Evolutionary conservation across 306 rosid species (phyloP), one percentile per base, ranked within the genome.

Genomic region (Pyrus communis): DNA sequence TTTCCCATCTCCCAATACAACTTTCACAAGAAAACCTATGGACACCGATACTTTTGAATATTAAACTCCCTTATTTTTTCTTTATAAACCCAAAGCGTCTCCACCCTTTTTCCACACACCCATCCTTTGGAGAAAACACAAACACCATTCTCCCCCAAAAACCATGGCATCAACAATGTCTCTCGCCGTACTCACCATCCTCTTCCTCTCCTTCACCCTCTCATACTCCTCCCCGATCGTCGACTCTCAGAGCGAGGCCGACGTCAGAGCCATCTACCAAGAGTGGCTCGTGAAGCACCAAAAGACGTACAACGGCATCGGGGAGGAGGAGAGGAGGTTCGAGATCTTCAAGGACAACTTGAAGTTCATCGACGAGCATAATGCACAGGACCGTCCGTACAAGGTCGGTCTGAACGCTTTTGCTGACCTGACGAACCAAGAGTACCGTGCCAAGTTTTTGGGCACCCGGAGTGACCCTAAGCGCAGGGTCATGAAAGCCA

Each of bases 351-450:
- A 86, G 79, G 97, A 92, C 15, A 95, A 92, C 70, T 71, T 91
- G 78, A 74, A 63, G 27, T 95, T 89, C 84, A 78, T 95, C 1
- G 89, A 92, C 4, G 88, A 90, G 0, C 99, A 92, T 31, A 92
- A 92, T 70, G 55, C 91, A 12, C 81, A 81, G 25, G 87, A 86
- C 71, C 57, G 86, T 80, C 79, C 92, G 1, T 95, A 89, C 80
- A 86, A 80, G 70, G 80, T 91, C 67, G 99, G 97, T 45, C 74
- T 92, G 87, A 95, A 88, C 74, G 85, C 77, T 33, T 92, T 95
- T 57, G 97, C 97, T 0, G 99, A 92, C 80, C 75, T 95, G 35
- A 95, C 88, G 35, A 92, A 91, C 61, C 86, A 91, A 11, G 99
- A 95, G 78, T 92, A 90, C 73, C 80, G 93, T 38, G 75, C 79